These are phyloP conservation scores for Amylostereum chailletii DNA, from an alignment of 1,284 basidiomycete species.

Conservation along the genomic window DNA sequence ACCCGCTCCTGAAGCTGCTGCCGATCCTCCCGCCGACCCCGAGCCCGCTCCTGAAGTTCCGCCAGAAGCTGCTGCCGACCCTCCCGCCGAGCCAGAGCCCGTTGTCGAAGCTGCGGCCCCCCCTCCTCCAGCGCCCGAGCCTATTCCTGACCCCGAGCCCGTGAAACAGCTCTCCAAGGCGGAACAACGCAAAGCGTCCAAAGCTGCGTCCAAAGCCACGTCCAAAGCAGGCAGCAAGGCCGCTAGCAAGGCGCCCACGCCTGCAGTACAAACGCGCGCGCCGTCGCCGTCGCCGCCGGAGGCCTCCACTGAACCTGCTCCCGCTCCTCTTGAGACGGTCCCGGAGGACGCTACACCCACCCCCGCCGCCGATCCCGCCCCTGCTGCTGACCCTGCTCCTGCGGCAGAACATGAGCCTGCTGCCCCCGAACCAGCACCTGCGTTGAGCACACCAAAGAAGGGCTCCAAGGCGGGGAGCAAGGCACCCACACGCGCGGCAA, in stretches of 20 bases:
- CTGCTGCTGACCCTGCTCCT: conserved; percentile 2
- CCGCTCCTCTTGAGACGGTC: conserved; percentile 3
- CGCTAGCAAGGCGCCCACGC: conserved; percentile 10
- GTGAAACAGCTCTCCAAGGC: neutral
- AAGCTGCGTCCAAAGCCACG: neutral
- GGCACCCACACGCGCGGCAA: conserved; percentile 8
- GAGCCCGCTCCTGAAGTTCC: neutral
- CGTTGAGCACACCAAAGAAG: conserved; percentile 10
- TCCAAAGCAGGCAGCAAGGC: conserved; percentile 15
- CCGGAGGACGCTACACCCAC: conserved; percentile 3
- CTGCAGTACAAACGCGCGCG: conserved; percentile 11
- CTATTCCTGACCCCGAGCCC: neutral
- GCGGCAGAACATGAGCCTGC: neutral
- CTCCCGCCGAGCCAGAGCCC: conserved; percentile 1
- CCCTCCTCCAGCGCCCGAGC: neutral
- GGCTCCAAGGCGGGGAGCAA: conserved; percentile 10
- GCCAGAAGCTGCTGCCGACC: conserved; percentile 4
- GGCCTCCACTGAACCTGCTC: neutral
- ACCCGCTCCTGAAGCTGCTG: neutral
- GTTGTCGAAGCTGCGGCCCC: neutral
- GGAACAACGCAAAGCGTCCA: neutral
- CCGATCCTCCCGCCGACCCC: neutral
- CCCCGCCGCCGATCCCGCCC: conserved; percentile 2
- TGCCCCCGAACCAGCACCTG: neutral
- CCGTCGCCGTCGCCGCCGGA: conserved; percentile 12